Evolutionary conservation across 2,329 filamentous ascomycete genomes (phyloP).

Genomic region (Aspergillus sojae): DNA sequence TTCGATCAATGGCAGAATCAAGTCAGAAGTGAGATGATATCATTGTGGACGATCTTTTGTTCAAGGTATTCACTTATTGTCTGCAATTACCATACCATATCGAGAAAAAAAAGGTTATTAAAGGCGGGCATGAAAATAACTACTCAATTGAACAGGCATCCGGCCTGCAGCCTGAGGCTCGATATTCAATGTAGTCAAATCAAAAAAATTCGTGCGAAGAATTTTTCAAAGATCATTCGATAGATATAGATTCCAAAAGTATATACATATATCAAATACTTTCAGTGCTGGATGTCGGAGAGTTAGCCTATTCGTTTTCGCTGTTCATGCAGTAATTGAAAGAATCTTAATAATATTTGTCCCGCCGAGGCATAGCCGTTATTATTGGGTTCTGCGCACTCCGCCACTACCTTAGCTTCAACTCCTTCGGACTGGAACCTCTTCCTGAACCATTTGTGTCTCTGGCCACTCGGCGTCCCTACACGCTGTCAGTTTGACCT

Average conservation of each 20-base stretch:
- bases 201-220: neutral
- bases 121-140: neutral
- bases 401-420: constrained; percentile 27
- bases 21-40: neutral
- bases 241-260: neutral
- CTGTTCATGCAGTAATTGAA: neutral
- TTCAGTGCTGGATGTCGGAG: neutral
- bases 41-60: neutral
- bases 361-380: constrained; percentile 20
- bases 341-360: constrained; percentile 21
- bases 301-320: neutral
- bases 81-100: neutral
- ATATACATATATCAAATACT: neutral
- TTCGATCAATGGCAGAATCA: neutral
- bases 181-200: neutral
- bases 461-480: constrained; percentile 5
- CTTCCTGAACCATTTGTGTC: constrained; percentile 28
- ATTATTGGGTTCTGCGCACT: constrained; percentile 27
- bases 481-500: constrained; percentile 13
- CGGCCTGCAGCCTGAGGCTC: neutral
- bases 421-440: constrained; percentile 25
- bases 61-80: neutral
- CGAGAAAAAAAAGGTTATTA: neutral
- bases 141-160: neutral
- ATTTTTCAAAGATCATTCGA: neutral